These are phyloP conservation scores for Starmera amethionina DNA, from an alignment of 805 yeast genomes.

Conservation along the genomic window DNA sequence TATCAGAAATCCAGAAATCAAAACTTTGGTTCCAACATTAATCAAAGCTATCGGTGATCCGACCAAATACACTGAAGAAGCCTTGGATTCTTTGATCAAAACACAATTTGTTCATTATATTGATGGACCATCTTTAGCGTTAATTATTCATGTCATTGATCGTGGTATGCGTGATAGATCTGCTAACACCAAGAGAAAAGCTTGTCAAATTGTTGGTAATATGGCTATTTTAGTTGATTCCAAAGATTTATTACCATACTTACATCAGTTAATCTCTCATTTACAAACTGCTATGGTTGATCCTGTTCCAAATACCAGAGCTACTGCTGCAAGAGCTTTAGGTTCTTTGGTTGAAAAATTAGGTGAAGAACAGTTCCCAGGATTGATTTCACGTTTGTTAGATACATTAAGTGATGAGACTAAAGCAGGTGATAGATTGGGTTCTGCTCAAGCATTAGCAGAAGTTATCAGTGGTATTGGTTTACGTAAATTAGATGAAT, in stretches of 20 bases:
- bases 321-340: conserved; percentile 94
- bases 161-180: conserved; percentile 93
- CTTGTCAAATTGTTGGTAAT: conserved; percentile 97
- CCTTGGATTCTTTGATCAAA: conserved; percentile 73
- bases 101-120: conserved; percentile 96
- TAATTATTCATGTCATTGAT: conserved; percentile 88
- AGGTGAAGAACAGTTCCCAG: conserved; percentile 95
- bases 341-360: conserved; percentile 94
- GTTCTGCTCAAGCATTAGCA: conserved; percentile 93
- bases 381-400: conserved; percentile 71
- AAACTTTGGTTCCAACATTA: conserved; percentile 75
- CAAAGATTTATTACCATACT: conserved; percentile 75
- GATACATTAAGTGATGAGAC: conserved; percentile 67
- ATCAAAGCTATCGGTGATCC: conserved; percentile 95
- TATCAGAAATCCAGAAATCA: conserved; percentile 94
- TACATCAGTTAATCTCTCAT: conserved; percentile 67
- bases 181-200: conserved; percentile 85
- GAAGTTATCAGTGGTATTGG: conserved; percentile 95
- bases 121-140: conserved; percentile 95
- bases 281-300: conserved; percentile 94
- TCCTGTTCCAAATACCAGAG: conserved; percentile 94
- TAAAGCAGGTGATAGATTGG: conserved; percentile 85
- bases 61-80: conserved; percentile 77
- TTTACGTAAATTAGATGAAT: conserved; percentile 73
- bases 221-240: conserved; percentile 95